phyloP scores from a whole-genome alignment of 2,329 filamentous ascomycete species.

The Leptographium procerum region DNA sequence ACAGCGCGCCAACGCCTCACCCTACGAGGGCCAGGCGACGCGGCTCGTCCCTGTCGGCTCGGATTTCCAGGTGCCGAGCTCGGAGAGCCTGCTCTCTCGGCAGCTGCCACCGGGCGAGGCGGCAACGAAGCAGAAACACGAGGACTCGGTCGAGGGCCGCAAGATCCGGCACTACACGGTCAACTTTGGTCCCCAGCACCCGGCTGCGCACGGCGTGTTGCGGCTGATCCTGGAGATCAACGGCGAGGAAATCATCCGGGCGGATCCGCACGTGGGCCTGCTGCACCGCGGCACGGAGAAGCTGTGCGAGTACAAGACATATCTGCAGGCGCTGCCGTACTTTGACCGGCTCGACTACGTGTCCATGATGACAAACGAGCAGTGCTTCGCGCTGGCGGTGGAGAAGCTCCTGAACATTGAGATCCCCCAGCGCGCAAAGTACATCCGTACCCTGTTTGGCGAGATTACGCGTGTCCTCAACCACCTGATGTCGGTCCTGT shows the following conservation, averaged over 20 bases:
- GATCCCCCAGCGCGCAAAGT: conserved; percentile 90
- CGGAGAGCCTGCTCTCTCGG: conserved; percentile 24
- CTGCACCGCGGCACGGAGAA: conserved; percentile 97
- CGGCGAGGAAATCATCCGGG: conserved; percentile 93
- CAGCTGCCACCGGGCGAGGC: conserved; percentile 17
- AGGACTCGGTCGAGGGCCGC: conserved; percentile 45
- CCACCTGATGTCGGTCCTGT: conserved; percentile 95
- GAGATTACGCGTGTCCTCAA: conserved; percentile 92
- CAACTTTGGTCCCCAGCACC: conserved; percentile 98
- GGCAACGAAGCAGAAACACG: conserved; percentile 32
- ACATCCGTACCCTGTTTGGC: conserved; percentile 88
- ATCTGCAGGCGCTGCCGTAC: conserved; percentile 94
- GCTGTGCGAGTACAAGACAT: conserved; percentile 99
- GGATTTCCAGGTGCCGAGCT: conserved; percentile 43
- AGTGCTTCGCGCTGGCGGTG: conserved; percentile 88
- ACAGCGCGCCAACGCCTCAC: conserved; percentile 51
- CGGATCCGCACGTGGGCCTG: conserved; percentile 92
- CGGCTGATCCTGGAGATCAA: conserved; percentile 95
- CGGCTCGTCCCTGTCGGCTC: conserved; percentile 55
- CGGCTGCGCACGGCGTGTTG: conserved; percentile 94
- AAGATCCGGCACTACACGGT: conserved; percentile 99
- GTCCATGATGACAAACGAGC: conserved; percentile 99
- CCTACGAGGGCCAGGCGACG: conserved; percentile 40
- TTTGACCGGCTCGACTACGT: conserved; percentile 98
- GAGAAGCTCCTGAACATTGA: conserved; percentile 98